Base-by-base conservation (phyloP, 805 yeast genomes). In the Phaffomyces opuntiae region DNA sequence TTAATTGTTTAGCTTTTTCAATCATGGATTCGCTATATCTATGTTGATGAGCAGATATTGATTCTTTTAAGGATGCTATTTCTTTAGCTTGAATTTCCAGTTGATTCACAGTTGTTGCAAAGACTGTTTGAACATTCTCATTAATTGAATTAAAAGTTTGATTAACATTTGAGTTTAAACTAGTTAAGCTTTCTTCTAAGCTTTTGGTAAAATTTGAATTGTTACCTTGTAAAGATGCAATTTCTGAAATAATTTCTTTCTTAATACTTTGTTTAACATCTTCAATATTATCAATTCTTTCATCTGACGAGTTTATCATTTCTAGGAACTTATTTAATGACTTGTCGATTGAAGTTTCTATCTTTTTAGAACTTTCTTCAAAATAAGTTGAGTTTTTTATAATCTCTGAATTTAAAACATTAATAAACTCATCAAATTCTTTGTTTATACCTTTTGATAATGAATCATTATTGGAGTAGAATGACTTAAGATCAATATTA, bases 341-440 rank as follows among this genome's bases (percentile, higher is more conserved):
- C 5, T 21, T 17, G 5, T 45, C 49, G 14, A 53, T 48, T 21
- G 42, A 36, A 1, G 34, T 11, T 5, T 38, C 44, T 9, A 56
- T 36, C 3, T 38, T 21, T 5, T 24, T 12, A 0, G 51, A 46
- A 13, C 40, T 43, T 4, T 39, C 4, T 1, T 26, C 17, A 4
- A 54, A 47, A 3, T 35, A 41, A 1, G 21, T 9, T 26, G 54
- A 46, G 19, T 44, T 54, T 24, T 46, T 42, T 4, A 46, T 24
- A 5, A 57, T 45, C 27, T 42, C 50, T 0, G 35, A 4, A 21
- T 45, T 45, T 26, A 56, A 60, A 3, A 17, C 31, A 1, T 45
- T 35, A 9, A 56, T 49, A 24, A 58, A 39, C 5, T 34, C 24
- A 14, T 48, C 42, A 36, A 58, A 52, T 29, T 57, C 60, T 0